A percentile compares a stretch with the other conserved stretches of the same genome.
These are phyloP conservation scores for Blastobotrys persicus DNA, from an alignment of 1,139 yeast species.

Conservation along the genomic window DNA sequence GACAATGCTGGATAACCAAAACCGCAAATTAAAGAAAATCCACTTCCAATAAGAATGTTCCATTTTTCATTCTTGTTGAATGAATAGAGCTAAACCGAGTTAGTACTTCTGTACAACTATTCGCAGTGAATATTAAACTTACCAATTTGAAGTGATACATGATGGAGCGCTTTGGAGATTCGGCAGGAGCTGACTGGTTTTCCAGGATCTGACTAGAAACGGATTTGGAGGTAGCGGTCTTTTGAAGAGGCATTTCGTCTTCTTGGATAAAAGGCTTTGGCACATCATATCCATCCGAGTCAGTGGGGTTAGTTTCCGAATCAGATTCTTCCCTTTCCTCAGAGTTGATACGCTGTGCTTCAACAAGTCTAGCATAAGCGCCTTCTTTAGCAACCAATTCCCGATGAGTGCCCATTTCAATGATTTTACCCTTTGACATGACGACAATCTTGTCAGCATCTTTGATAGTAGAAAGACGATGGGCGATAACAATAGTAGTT, in stretches of 20 bases:
- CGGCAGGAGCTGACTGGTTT: conserved; percentile 5
- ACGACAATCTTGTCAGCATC: conserved; percentile 46
- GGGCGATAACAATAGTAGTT: conserved; percentile 78
- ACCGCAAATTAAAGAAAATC: conserved; percentile 38
- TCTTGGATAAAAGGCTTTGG: conserved; percentile 9
- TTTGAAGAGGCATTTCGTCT: conserved; percentile 10
- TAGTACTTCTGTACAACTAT: neutral
- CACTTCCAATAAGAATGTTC: conserved; percentile 34
- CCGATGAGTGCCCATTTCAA: conserved; percentile 45
- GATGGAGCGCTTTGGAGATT: conserved; percentile 17
- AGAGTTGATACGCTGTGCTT: conserved; percentile 14
- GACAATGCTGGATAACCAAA: conserved; percentile 43
- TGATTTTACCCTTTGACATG: conserved; percentile 41
- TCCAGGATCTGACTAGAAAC: conserved; percentile 16
- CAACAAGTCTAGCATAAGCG: conserved; percentile 29
- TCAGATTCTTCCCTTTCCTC: neutral
- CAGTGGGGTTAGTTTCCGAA: conserved; percentile 8
- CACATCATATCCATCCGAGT: conserved; percentile 11
- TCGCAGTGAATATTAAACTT: conserved; percentile 12
- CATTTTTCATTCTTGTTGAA: conserved; percentile 32
- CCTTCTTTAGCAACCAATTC: conserved; percentile 38
- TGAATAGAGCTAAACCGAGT: conserved; percentile 19
- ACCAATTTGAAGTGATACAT: conserved; percentile 24
- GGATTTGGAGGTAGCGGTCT: conserved; percentile 15
- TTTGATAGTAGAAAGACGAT: conserved; percentile 69